Base-by-base conservation (phyloP, 2,329 filamentous ascomycete genomes). In the Penicillium sp. region DNA sequence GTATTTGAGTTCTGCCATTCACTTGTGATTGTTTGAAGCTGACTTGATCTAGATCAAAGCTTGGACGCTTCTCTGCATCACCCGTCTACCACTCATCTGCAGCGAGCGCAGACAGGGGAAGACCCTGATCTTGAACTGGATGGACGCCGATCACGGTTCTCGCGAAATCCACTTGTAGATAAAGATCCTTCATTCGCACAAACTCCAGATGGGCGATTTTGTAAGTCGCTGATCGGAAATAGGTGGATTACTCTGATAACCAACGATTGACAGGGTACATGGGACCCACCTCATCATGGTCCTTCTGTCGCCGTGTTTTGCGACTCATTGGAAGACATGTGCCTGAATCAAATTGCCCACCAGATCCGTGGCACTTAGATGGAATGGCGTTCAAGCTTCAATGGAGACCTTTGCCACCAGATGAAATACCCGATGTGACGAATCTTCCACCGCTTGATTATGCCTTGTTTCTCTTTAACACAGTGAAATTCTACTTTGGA, bases 401-500 rank as follows among this genome's bases (percentile, higher is more conserved):
- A 33, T 75, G 72, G 72, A 65, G 61, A 10, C 68, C 70, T 1
- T 51, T 70, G 3, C 60, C 66, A 4, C 43, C 57, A 10, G 64
- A 70, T 22, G 65, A 67, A 66, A 60, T 54, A 39, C 70, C 72
- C 11, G 74, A 75, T 52, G 66, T 69, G 7, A 68, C 73, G 14
- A 69, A 75, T n/a, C 69, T 85, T 16, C 83, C 83, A 0, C 82
- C 79, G 1, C 72, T 81, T 0, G 82, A 85, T 63, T 78, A 81
- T 63, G 80, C 81, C 4, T 70, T 82, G 4, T 85, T 81, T 55
- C 68, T 85, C 3, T 81, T 85, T 70, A 84, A 83, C 59, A 79
- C 81, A 0, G 82, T 85, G 58, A 84, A 85, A 55, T 85, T 85
- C 44, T 81, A 84, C 59, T 83, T 82, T 55, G 78, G 79, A 3